phyloP scores from a whole-genome alignment of 208 protist genomes.

The Herpetomonas muscarum region DNA sequence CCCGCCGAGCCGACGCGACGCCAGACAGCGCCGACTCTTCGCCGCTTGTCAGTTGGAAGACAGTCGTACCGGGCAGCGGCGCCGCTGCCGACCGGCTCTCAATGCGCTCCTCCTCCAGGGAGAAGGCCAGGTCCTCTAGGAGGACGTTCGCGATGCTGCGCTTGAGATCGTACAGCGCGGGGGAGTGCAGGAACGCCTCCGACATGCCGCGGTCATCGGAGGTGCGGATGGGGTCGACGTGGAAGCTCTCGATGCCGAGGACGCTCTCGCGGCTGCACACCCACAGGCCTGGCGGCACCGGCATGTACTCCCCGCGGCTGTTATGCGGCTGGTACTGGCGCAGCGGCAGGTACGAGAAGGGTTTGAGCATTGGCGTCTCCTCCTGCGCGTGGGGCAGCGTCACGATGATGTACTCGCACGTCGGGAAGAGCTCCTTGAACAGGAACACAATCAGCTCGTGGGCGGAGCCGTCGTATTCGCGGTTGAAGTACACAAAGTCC shows the following conservation, averaged over 20 bases:
- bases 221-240: slow-evolving; percentile 1
- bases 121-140: slow-evolving; percentile 18
- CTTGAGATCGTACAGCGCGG: slow-evolving; percentile 11
- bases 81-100: neutral
- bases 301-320: slow-evolving; percentile 44
- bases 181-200: slow-evolving; percentile 21
- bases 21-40: slow-evolving; percentile 35
- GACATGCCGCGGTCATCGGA: slow-evolving; percentile 6
- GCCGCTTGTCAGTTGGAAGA: slow-evolving; percentile 28
- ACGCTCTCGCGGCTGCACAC: slow-evolving; percentile 47
- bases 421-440: slow-evolving; percentile 68
- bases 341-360: slow-evolving; percentile 77
- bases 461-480: slow-evolving; percentile 51
- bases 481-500: slow-evolving; percentile 86
- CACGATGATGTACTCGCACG: slow-evolving; percentile 66
- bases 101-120: slow-evolving; percentile 24
- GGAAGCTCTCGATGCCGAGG: slow-evolving; percentile 10
- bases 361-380: slow-evolving; percentile 68
- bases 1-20: slow-evolving; percentile 44
- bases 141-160: slow-evolving; percentile 12
- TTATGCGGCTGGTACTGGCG: slow-evolving; percentile 79
- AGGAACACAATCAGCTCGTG: slow-evolving; percentile 61
- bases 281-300: slow-evolving; percentile 75
- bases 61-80: slow-evolving; percentile 7
- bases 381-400: slow-evolving; percentile 58